Percentiles rank a stretch among this genome's conserved stretches.
Conservation (phyloP, 75 land plant species). For the Picea sitchensis region DNA sequence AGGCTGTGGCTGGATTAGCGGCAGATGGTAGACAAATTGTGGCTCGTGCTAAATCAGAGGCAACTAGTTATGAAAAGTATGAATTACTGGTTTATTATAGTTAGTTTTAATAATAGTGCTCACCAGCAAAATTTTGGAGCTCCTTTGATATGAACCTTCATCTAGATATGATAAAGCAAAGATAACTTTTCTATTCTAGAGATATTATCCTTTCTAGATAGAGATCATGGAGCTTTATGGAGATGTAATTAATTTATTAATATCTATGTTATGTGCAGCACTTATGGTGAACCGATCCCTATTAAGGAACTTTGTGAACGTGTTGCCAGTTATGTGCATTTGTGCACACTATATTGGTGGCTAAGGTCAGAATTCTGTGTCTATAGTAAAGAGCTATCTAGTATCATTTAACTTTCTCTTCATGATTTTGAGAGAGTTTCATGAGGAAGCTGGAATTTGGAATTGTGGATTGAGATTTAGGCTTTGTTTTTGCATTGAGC, state of each 20-base stretch:
- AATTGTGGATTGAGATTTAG: background rate
- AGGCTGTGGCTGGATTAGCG: constrained; percentile 96
- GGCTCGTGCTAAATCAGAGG: constrained; percentile 86
- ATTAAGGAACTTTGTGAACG: constrained; percentile 92
- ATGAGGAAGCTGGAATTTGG: background rate
- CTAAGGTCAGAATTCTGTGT: constrained; percentile 50
- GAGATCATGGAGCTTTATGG: background rate
- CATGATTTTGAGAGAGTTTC: background rate
- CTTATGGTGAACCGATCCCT: constrained; percentile 90
- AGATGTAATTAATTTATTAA: background rate
- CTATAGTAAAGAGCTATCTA: background rate
- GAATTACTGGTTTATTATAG: background rate
- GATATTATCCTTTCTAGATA: background rate
- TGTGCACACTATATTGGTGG: constrained; percentile 99
- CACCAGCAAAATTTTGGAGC: background rate
- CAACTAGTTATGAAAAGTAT: constrained; percentile 63
- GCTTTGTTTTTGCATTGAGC: background rate
- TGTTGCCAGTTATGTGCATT: constrained; percentile 96
- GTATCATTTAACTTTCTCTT: background rate
- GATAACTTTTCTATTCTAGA: background rate
- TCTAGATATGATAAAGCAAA: background rate
- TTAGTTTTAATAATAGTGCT: background rate
- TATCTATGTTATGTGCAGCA: constrained; percentile 38
- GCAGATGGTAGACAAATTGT: constrained; percentile 99
- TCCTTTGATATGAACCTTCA: background rate